These are phyloP conservation scores for Ophiostoma tasmaniense DNA, from an alignment of 2,329 filamentous ascomycete genomes.

Conservation along the genomic window DNA sequence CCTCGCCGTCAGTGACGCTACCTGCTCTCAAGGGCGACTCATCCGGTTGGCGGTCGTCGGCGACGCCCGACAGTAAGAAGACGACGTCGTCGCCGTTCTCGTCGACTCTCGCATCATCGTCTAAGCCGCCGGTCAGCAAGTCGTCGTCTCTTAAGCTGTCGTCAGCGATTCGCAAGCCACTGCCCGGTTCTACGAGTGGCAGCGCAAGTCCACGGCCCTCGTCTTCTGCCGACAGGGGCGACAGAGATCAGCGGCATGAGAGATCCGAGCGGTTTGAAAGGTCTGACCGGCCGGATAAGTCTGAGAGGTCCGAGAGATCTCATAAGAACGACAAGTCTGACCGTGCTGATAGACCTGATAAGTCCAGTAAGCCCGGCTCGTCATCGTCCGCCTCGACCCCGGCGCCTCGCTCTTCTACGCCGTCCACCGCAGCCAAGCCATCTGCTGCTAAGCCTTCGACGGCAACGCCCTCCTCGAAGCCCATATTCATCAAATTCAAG, in stretches of 20 bases:
- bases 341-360: not conserved
- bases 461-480: constrained; percentile 11
- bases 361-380: not conserved
- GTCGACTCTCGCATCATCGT: constrained; percentile 1
- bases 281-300: not conserved
- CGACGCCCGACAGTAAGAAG: not conserved
- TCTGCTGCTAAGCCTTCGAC: not conserved
- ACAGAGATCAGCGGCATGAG: not conserved
- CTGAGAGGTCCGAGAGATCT: not conserved
- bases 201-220: not conserved
- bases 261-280: not conserved
- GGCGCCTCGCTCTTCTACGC: not conserved
- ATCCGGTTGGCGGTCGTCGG: constrained; percentile 1
- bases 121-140: not conserved
- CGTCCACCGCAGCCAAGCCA: not conserved
- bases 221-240: not conserved
- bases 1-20: not conserved
- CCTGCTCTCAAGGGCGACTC: constrained; percentile 4
- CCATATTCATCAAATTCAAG: constrained; percentile 22
- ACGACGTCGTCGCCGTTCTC: not conserved
- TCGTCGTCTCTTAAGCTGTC: not conserved
- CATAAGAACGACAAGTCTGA: not conserved
- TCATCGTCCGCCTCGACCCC: not conserved
- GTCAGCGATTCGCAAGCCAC: constrained; percentile 17
- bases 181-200: constrained; percentile 15